A percentile compares a stretch with the other conserved stretches of the same genome.
Conservation (phyloP, 768 basidiomycete genomes). For the Xerocomus brunneocitrinus region DNA sequence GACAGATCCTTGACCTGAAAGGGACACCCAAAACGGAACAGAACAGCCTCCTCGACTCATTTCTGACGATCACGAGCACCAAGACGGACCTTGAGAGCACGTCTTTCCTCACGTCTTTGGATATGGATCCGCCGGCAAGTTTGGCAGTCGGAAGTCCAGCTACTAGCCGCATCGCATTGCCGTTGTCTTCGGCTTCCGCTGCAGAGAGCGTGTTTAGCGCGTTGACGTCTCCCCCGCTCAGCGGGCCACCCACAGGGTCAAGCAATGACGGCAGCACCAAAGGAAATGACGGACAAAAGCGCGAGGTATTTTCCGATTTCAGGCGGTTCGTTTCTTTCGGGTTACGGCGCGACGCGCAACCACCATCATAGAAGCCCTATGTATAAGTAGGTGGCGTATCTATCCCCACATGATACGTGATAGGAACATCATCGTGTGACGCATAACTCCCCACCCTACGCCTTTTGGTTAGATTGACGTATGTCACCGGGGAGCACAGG, state of each 20-base stretch:
- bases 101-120: slow-evolving; percentile 89
- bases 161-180: slow-evolving; percentile 56
- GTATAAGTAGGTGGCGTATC: background rate
- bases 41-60: slow-evolving; percentile 86
- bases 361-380: slow-evolving; percentile 17
- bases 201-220: slow-evolving; percentile 57
- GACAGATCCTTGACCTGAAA: slow-evolving; percentile 91
- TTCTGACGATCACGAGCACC: slow-evolving; percentile 89
- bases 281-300: slow-evolving; percentile 46
- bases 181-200: slow-evolving; percentile 32
- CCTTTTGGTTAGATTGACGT: background rate
- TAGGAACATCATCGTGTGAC: background rate
- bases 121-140: slow-evolving; percentile 83
- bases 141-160: slow-evolving; percentile 62
- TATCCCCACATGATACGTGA: background rate
- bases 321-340: slow-evolving; percentile 88
- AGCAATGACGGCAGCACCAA: slow-evolving; percentile 41
- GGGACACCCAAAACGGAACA: slow-evolving; percentile 85
- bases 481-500: background rate
- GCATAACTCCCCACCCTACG: background rate
- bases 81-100: slow-evolving; percentile 83
- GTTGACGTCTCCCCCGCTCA: slow-evolving; percentile 55
- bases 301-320: slow-evolving; percentile 87
- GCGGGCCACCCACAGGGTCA: slow-evolving; percentile 60
- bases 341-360: slow-evolving; percentile 61